Base-by-base conservation (phyloP, 202 grass and related monocot species). In the Musa balbisiana region DNA sequence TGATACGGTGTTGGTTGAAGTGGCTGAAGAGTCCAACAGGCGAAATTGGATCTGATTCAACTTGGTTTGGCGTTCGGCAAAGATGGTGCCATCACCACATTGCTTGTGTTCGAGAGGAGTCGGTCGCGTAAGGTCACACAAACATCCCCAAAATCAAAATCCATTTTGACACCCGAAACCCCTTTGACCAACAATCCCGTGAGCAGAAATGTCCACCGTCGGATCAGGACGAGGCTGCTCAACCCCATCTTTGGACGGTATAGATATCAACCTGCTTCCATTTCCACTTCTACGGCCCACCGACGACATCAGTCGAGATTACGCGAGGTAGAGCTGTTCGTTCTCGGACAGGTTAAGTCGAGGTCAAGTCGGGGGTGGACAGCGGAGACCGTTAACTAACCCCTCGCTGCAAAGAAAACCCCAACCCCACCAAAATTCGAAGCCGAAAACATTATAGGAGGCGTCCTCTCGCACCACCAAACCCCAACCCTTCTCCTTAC, bases 311-410 rank as follows among this genome's bases (percentile, higher is more conserved):
- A 19, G 67, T 33, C 33, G 67, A 3, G 17, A 0, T 8, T 1
- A 19, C 1, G 19, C 33, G 20, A 70, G 67, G 43, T 9, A 70
- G 49, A 43, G 33, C 33, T 6, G 33, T 43, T 43, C 33, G 33
- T 43, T 43, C 33, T 43, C 33, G 33, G 33, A 43, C 33, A 43
- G 4, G 33, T 43, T 43, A 6, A 43, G 33, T 43, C 33, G 33
- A 43, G 33, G 33, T 43, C 33, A 43, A 43, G 33, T 43, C 33
- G 5, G 4, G 33, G 33, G 33, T 43, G 0, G 33, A 8, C 22
- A 76, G 54, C 66, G 72, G 16, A 76, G 78, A 86, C 84, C 70
- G 84, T 86, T 82, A 86, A 86, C 76, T 67, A 62, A 79, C 76
- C 12, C 33, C 78, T 50, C 59, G 12, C 49, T 33, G 16, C 11